These are phyloP conservation scores for Cucumis hystrix DNA, from an alignment of 306 rosid species.

Conservation along the genomic window DNA sequence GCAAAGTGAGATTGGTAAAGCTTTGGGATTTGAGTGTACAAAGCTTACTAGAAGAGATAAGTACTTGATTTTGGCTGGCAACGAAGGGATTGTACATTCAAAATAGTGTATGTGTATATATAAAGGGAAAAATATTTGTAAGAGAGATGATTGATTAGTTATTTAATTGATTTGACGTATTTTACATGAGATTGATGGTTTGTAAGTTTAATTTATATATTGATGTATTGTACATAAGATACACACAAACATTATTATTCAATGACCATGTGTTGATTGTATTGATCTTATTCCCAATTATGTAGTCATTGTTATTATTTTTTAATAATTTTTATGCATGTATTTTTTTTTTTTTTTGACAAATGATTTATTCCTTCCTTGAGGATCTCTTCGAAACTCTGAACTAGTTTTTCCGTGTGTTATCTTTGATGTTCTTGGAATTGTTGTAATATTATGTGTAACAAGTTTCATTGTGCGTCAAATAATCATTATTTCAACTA, in stretches of 20 bases:
- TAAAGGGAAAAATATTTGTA: not conserved
- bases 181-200: not conserved
- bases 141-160: not conserved
- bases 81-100: constrained; percentile 41
- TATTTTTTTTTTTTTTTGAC: too few species aligned
- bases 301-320: too few species aligned
- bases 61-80: constrained; percentile 71
- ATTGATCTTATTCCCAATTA: not conserved
- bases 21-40: constrained; percentile 56
- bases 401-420: too few species aligned
- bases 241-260: not conserved
- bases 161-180: not conserved
- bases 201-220: not conserved
- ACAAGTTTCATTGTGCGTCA: too few species aligned
- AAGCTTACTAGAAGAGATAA: constrained; percentile 61
- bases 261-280: not conserved
- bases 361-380: too few species aligned
- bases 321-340: too few species aligned
- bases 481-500: too few species aligned
- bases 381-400: too few species aligned
- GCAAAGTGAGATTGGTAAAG: constrained; percentile 35
- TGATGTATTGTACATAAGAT: not conserved
- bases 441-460: too few species aligned
- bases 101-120: not conserved
- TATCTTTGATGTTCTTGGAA: too few species aligned